Evolutionary conservation across 2,329 filamentous ascomycete genomes (phyloP).

Genomic region (Claviceps sp.): DNA sequence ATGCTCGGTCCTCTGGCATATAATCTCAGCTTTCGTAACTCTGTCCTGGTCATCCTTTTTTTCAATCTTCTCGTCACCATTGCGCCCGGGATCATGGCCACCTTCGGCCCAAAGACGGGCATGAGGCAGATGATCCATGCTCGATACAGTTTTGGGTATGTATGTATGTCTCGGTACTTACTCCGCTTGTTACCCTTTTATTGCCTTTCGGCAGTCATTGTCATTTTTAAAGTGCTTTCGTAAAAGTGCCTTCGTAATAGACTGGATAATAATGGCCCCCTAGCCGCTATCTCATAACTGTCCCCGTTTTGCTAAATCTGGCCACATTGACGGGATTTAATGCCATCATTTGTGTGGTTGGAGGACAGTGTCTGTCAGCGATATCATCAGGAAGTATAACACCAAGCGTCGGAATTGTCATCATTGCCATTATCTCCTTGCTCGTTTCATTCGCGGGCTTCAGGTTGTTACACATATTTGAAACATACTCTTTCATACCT

Average conservation of each 20-base stretch:
- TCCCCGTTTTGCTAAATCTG: constrained; percentile 50
- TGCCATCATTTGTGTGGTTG: constrained; percentile 47
- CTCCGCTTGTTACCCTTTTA: neutral
- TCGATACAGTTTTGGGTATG: constrained; percentile 46
- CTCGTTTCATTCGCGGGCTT: constrained; percentile 50
- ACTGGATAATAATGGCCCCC: neutral
- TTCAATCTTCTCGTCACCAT: constrained; percentile 43
- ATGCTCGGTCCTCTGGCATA: constrained; percentile 45
- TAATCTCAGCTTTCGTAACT: constrained; percentile 41
- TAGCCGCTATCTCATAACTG: constrained; percentile 40
- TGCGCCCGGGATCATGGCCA: constrained; percentile 43
- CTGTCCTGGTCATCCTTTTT: constrained; percentile 47
- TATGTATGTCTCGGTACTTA: constrained; percentile 16
- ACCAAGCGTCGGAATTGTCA: constrained; percentile 44
- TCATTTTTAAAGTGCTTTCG: too few species aligned
- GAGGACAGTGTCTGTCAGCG: constrained; percentile 44
- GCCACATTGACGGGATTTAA: constrained; percentile 51
- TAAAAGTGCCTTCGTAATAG: too few species aligned
- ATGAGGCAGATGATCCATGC: constrained; percentile 55
- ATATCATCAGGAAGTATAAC: constrained; percentile 35
- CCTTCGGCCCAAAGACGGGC: constrained; percentile 46
- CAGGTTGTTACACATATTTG: constrained; percentile 41
- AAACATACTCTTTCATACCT: constrained; percentile 43
- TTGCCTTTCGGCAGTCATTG: neutral
- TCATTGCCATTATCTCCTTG: constrained; percentile 43